Conservation (phyloP, 164 flowering plant genomes). For the Platanus orientalis region DNA sequence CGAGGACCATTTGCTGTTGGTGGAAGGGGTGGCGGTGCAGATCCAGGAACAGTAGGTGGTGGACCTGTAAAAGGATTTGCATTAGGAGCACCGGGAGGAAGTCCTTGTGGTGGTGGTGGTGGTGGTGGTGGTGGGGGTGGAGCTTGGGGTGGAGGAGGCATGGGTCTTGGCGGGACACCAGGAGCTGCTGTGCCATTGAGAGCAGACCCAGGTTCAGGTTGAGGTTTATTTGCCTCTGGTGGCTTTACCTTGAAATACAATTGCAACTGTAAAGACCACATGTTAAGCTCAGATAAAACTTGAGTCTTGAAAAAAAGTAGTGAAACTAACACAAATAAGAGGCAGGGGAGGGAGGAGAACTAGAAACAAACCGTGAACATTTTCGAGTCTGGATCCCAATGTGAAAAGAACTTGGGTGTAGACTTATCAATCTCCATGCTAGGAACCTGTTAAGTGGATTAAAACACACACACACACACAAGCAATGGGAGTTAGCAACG, state of each 20-base stretch:
- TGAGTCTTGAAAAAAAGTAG: too few relatives aligned
- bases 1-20: too few relatives aligned
- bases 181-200: slow-evolving; percentile 66
- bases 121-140: slow-evolving; percentile 35
- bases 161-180: slow-evolving; percentile 57
- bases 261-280: slow-evolving; percentile 59
- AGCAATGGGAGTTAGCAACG: neutral
- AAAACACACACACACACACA: slow-evolving; percentile 9
- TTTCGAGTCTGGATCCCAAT: slow-evolving; percentile 98
- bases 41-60: slow-evolving; percentile 29
- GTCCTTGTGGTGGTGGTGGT: slow-evolving; percentile 47
- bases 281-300: too few relatives aligned
- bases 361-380: slow-evolving; percentile 89
- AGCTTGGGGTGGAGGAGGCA: slow-evolving; percentile 65
- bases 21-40: too few relatives aligned
- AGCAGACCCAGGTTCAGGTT: slow-evolving; percentile 33
- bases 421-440: slow-evolving; percentile 97
- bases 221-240: slow-evolving; percentile 70
- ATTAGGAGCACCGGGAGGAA: slow-evolving; percentile 36
- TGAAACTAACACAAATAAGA: too few relatives aligned
- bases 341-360: too few relatives aligned
- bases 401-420: slow-evolving; percentile 96
- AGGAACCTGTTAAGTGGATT: slow-evolving; percentile 80
- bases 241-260: slow-evolving; percentile 89
- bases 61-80: slow-evolving; percentile 58